phyloP scores from a whole-genome alignment of 2,329 filamentous ascomycete species.

The Leptographium procerum region DNA sequence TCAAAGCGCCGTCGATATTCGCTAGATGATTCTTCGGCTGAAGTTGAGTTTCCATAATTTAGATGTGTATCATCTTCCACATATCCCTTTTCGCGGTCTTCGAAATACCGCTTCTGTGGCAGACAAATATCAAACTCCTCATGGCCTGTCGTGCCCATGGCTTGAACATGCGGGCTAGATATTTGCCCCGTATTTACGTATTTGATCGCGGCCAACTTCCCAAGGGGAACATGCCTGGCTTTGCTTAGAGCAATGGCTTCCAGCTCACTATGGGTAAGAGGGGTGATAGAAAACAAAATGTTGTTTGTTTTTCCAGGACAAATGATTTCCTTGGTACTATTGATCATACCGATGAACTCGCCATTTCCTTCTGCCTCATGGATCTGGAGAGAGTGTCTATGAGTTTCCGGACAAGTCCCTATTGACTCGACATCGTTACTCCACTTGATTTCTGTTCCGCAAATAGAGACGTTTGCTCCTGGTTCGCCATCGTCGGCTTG shows the following conservation, averaged over 20 bases:
- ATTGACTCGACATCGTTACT: neutral
- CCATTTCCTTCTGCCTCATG: neutral
- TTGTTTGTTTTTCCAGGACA: neutral
- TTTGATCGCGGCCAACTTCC: neutral
- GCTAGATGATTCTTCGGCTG: neutral
- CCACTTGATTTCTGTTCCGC: neutral
- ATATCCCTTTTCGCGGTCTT: neutral
- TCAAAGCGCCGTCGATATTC: slow-evolving; percentile 9
- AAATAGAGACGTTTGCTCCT: too few species aligned
- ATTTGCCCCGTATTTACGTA: neutral
- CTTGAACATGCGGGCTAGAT: neutral
- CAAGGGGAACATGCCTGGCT: neutral
- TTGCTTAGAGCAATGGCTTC: neutral
- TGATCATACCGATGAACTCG: neutral
- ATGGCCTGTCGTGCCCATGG: neutral
- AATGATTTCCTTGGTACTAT: neutral
- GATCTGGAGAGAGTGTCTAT: neutral
- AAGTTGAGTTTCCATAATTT: too few species aligned
- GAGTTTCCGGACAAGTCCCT: neutral
- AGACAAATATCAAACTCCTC: neutral
- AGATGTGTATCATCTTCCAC: neutral
- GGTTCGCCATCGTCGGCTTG: neutral
- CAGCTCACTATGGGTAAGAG: neutral
- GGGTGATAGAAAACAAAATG: slow-evolving; percentile 9
- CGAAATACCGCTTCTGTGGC: neutral